Percentiles rank a stretch among this genome's conserved stretches.
phyloP scores from a whole-genome alignment of 2,329 filamentous ascomycete genomes.

The Pseudogymnoascus pannorum region DNA sequence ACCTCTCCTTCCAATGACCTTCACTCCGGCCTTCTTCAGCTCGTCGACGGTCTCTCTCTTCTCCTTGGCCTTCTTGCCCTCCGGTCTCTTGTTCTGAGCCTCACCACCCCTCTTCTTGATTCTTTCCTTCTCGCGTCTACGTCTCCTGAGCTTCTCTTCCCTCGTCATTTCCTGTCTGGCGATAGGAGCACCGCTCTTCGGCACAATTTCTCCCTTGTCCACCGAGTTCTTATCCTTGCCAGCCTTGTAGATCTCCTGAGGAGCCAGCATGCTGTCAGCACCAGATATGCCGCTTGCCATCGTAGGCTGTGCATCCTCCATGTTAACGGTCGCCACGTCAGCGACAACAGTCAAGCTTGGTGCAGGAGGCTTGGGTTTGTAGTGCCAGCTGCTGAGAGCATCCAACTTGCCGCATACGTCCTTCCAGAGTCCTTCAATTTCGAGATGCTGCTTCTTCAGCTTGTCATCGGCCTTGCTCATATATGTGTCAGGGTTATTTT shows the following conservation, averaged over 20 bases:
- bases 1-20: constrained; percentile 85
- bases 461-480: constrained; percentile 79
- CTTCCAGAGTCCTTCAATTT: constrained; percentile 78
- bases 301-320: constrained; percentile 91
- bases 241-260: constrained; percentile 89
- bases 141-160: constrained; percentile 71
- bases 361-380: constrained; percentile 79
- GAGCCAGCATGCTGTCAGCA: constrained; percentile 70
- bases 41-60: constrained; percentile 42
- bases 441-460: constrained; percentile 70
- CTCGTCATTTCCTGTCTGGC: constrained; percentile 79
- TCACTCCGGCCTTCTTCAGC: constrained; percentile 79
- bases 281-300: constrained; percentile 67
- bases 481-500: constrained; percentile 68
- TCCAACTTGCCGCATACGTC: constrained; percentile 76
- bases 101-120: constrained; percentile 60
- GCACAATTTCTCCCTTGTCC: constrained; percentile 63
- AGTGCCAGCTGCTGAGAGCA: constrained; percentile 86
- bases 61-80: constrained; percentile 52
- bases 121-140: constrained; percentile 79
- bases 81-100: constrained; percentile 38
- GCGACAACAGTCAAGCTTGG: constrained; percentile 79
- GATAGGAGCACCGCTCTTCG: constrained; percentile 69
- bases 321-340: constrained; percentile 82
- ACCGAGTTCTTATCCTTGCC: constrained; percentile 51